Base-by-base conservation (phyloP, 306 rosid genomes). In the Prunus salicina region DNA sequence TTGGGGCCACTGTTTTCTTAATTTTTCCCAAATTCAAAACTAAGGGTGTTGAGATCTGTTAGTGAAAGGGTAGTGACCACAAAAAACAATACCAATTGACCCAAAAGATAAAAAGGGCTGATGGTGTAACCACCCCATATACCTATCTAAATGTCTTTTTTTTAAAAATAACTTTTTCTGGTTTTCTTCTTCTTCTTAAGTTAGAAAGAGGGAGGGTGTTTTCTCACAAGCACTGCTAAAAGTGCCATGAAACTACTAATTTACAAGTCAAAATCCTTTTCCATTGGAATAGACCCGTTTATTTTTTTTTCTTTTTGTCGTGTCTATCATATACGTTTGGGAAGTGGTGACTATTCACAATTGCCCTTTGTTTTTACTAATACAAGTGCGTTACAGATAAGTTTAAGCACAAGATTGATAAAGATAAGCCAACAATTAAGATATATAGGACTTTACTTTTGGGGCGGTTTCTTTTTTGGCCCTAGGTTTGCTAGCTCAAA, bases 11-110 rank as follows among this genome's bases (percentile, higher is more conserved):
- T 58, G n/a, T 73, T 73, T 73, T 16, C 45, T 60, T 10, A 60
- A 45, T 60, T 18, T 5, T 46, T 73, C 20, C 58, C 30, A 73
- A 73, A 45, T 73, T 46, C 69, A 73, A 45, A 73, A 45, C 47
- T 68, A 73, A 73, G 57, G 68, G 77, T 64, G 43, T 51, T 25
- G 58, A 60, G 69, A 73, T 73, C 30, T 60, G 14, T 61, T 25
- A 9, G 69, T 45, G 69, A 60, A 69, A 60, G 69, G 69, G 27
- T 73, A 60, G 77, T 45, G 77, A 57, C 57, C 77, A 45, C 32
- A 60, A 60, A 73, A 69, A 63, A 73, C 56, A 58, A 46, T 11
- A 25, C 27, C 27, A 25, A 43, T 25, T 73, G 47, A 73, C 58
- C 69, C 43, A 43, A 57, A 38, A 45, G 14, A 22, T 34, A 3